Conservation (phyloP, 169 alveolate genomes). For the Cryptosporidium meleagridis region DNA sequence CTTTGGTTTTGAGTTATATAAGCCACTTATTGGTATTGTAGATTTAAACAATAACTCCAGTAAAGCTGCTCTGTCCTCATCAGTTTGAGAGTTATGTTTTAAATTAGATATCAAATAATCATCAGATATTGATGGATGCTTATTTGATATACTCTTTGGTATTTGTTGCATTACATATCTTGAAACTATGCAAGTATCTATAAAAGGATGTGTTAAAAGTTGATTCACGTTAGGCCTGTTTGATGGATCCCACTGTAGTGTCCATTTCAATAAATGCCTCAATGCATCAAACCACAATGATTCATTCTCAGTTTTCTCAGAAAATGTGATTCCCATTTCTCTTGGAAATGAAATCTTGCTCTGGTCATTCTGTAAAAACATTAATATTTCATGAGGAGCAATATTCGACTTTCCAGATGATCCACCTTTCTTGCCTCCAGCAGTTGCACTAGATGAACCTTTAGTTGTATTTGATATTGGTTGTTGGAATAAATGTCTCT, state of each 20-base stretch:
- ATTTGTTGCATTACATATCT: slow-evolving; percentile 18
- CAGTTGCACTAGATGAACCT: neutral
- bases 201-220: slow-evolving; percentile 62
- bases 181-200: slow-evolving; percentile 45
- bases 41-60: slow-evolving; percentile 52
- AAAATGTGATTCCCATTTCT: slow-evolving; percentile 59
- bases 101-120: slow-evolving; percentile 39
- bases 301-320: slow-evolving; percentile 28
- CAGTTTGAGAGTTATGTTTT: slow-evolving; percentile 37
- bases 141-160: slow-evolving; percentile 29
- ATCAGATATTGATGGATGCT: slow-evolving; percentile 28
- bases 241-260: slow-evolving; percentile 73
- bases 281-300: slow-evolving; percentile 55
- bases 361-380: slow-evolving; percentile 73
- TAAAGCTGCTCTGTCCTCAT: slow-evolving; percentile 35
- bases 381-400: slow-evolving; percentile 69
- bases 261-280: slow-evolving; percentile 55
- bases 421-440: slow-evolving; percentile 40
- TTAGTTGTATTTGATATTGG: slow-evolving; percentile 19
- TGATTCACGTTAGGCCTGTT: slow-evolving; percentile 74
- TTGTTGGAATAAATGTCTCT: slow-evolving; percentile 57
- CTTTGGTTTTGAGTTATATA: slow-evolving; percentile 41
- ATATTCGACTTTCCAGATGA: slow-evolving; percentile 33
- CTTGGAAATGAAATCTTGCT: slow-evolving; percentile 59
- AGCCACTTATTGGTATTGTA: slow-evolving; percentile 18